Evolutionary conservation across 768 basidiomycete genomes (phyloP), one percentile per base, ranked within the genome.

Genomic region (Candolleomyces eurysporus): DNA sequence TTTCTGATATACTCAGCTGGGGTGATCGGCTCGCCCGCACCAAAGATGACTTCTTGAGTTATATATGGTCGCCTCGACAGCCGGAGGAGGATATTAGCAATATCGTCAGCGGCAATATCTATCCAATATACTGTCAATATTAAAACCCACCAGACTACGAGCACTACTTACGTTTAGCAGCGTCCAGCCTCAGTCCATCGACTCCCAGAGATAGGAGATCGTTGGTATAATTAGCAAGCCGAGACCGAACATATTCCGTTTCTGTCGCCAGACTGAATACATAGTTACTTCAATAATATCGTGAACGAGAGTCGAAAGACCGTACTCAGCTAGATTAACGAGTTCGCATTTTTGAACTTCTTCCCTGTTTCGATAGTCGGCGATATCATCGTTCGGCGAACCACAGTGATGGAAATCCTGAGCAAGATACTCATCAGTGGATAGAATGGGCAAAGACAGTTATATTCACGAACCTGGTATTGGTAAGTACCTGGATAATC

Each of bases 341-440:
- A 85, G 73, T 63, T 85, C 72, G 65, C 84, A 85, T 0, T 81
- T 84, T 66, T 84, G 82, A 0, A 90, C 86, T 69, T 90, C 82
- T 0, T 71, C 58, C 7, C 80, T 69, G 64, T 82, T 84, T 57
- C 71, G 65, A 60, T 81, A 90, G 67, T 88, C 78, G 11, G 79
- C 81, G 58, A 88, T 86, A 58, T 80, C 75, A 63, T 87, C 81
- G 2, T 68, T 70, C 0, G 82, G 71, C 31, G 84, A 73, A 5
- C 86, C 84, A 64, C 86, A 88, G 67, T 87, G 81, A 64, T 89
- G 87, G 70, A 89, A 88, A 68, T 87, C 76, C 74, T 80, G 53
- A n/a, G 11, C 17, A 17, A 17, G 7, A 46, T 9, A 17, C 13
- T 21, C 78, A 17, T 86, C 85, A 67, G 88, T 87, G 45, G 14